Percentiles rank a stretch among this genome's conserved stretches.
phyloP scores from a whole-genome alignment of 179 eudicot species.

The Heliamphora ciliata region DNA sequence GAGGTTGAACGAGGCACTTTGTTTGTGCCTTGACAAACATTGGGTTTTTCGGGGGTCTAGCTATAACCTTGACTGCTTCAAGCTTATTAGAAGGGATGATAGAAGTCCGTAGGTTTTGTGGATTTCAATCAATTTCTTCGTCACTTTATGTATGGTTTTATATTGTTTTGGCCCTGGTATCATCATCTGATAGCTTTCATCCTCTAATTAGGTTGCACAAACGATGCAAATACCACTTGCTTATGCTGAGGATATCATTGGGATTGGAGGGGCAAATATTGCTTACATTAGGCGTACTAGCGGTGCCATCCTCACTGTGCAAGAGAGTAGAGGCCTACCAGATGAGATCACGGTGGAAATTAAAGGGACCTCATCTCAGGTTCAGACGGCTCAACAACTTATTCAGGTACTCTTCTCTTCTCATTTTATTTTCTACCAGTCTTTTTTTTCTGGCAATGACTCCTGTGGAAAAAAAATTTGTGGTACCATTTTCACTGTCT shows the following conservation, averaged over 20 bases:
- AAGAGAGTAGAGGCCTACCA: conserved; percentile 48
- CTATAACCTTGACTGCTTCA: background rate
- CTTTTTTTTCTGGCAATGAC: background rate
- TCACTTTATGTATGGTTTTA: background rate
- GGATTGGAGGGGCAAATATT: conserved; percentile 70
- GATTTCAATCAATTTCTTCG: background rate
- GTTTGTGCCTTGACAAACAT: background rate
- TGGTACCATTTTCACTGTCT: too few species aligned
- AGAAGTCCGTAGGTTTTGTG: background rate
- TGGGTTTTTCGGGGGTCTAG: background rate
- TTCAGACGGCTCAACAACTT: conserved; percentile 58
- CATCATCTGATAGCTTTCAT: conserved; percentile 2
- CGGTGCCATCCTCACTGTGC: conserved; percentile 62
- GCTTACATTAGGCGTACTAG: conserved; percentile 63
- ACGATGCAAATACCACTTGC: conserved; percentile 88
- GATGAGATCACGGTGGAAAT: conserved; percentile 66
- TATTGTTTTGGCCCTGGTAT: background rate
- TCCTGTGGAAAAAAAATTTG: background rate
- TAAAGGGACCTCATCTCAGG: conserved; percentile 54
- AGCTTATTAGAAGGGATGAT: background rate
- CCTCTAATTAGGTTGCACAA: conserved; percentile 52
- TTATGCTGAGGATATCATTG: conserved; percentile 85
- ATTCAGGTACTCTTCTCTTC: conserved; percentile 39
- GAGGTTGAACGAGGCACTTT: background rate
- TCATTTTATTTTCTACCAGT: background rate